Evolutionary conservation across 2,329 filamentous ascomycete genomes (phyloP), one percentile per base, ranked within the genome.

Genomic region (Fusarium mundagurra): DNA sequence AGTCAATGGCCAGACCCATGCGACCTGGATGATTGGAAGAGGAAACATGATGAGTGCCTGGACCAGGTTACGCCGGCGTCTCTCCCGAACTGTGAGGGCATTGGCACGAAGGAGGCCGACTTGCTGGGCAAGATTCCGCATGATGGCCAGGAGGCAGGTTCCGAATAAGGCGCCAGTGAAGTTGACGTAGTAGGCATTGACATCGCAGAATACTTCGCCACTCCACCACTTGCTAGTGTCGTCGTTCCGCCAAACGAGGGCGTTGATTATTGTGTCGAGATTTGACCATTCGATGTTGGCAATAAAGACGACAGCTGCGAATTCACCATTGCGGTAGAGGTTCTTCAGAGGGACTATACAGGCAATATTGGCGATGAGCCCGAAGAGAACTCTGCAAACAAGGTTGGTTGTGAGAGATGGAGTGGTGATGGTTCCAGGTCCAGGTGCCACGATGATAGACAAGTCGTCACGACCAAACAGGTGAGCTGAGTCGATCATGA

Each of bases 1-100:
- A 8, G 86, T 81, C 20, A 87, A 80, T 24, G 88, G 86, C 77
- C 84, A 88, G 1, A 85, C 86, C 77, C 87, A 84, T 14, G 82
- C 76, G 12, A 87, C 64, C 80, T 90, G 86, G 41, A 90, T 36
- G 20, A 88, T 14, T 1, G 88, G 88, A 8, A 88, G 65, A 3
- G 87, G 84, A 61, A 91, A 89, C 69, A 91, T 88, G 81, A 90
- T 84, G 69, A 88, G 80, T 8, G 85, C 84, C 73, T 91, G 88
- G 11, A 85, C 65, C 14, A 87, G 64, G 60, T 84, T 85, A 29
- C 84, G 83, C 2, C 81, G 80, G 20, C 81, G 81, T 64, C 80
- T 83, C 80, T 90, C 88, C 8, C 68, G 73, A 24, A 78, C 71
- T 4, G 82, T 84, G 11, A 86, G 79, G 10, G 82, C 81, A 55